Base-by-base conservation (phyloP, 2,329 filamentous ascomycete species). In the Gaeumannomyces sp. region DNA sequence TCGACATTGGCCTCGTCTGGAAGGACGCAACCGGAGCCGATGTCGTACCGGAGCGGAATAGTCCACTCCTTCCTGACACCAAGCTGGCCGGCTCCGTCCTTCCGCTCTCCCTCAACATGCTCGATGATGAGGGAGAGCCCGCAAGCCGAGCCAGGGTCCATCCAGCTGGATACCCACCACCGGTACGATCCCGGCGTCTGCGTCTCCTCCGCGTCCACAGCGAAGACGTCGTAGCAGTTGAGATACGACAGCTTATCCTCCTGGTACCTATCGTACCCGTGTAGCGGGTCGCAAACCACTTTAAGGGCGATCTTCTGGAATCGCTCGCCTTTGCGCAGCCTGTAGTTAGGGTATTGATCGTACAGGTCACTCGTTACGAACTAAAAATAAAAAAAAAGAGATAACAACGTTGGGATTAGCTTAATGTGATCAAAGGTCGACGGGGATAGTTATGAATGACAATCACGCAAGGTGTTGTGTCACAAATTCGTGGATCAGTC, bases 281-380 rank as follows among this genome's bases (percentile, higher is more conserved):
- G 50, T 11, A 56, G 31, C 25, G 60, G 60, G 22, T 62, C 60
- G 14, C 35, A 38, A 74, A 97, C 97, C 1, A 98, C 78, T 72
- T 95, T 91, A 72, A 97, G 97, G 0, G 85, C 88, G 29, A 86
- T 84, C 68, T 83, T 86, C 62, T 87, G 81, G 72, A 93, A 97
- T 0, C 88, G 85, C 28, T 84, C 79, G 1, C 90, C 83, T 76
- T 97, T 92, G 1, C 83, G 77, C 1, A 97, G 77, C 45, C 25
- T 53, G 45, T 25, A 7, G 7, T 5, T 7, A 22, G 45, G 45
- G 22, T 53, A 53, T 2, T 53, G 22, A 22, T 22, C 45, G 45
- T 11, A 8, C 45, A 50, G 2, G 38, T 16, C 38, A 22, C 5
- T 22, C 6, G 16, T 2, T 2, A 22, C 8, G 22, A 19, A 53